Conservation (phyloP, 345 rosid species). For the Salix koriyanagi region DNA sequence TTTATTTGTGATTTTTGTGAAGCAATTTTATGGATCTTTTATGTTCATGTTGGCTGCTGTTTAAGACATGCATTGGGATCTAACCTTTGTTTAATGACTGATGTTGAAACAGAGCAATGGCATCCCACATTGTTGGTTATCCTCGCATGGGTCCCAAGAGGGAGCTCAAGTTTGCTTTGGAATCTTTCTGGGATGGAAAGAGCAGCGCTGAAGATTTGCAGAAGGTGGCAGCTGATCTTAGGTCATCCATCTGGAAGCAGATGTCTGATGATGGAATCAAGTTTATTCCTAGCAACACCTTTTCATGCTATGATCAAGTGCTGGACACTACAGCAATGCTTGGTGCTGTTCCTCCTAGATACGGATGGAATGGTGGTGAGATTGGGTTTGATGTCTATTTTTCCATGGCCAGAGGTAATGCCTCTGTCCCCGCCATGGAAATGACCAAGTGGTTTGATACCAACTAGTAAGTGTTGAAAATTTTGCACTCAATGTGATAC, state of each 20-base stretch:
- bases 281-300: slow-evolving; percentile 93
- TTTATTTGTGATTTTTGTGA: background rate
- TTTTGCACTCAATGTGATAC: background rate
- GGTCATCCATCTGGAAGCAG: slow-evolving; percentile 89
- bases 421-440: slow-evolving; percentile 95
- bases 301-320: slow-evolving; percentile 83
- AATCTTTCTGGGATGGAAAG: slow-evolving; percentile 98
- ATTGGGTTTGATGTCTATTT: slow-evolving; percentile 79
- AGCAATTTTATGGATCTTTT: background rate
- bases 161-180: slow-evolving; percentile 97
- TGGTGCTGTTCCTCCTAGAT: slow-evolving; percentile 92
- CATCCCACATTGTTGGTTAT: slow-evolving; percentile 95
- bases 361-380: slow-evolving; percentile 81
- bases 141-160: slow-evolving; percentile 99
- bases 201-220: slow-evolving; percentile 79
- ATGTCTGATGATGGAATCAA: slow-evolving; percentile 80
- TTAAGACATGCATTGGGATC: background rate
- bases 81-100: slow-evolving; percentile 9
- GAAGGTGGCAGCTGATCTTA: slow-evolving; percentile 80
- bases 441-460: slow-evolving; percentile 99
- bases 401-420: slow-evolving; percentile 98
- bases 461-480: slow-evolving; percentile 78
- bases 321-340: slow-evolving; percentile 92
- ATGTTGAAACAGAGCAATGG: slow-evolving; percentile 54
- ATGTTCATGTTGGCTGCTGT: background rate